phyloP scores from a whole-genome alignment of 306 rosid genomes.

The Glycine latifolia region DNA sequence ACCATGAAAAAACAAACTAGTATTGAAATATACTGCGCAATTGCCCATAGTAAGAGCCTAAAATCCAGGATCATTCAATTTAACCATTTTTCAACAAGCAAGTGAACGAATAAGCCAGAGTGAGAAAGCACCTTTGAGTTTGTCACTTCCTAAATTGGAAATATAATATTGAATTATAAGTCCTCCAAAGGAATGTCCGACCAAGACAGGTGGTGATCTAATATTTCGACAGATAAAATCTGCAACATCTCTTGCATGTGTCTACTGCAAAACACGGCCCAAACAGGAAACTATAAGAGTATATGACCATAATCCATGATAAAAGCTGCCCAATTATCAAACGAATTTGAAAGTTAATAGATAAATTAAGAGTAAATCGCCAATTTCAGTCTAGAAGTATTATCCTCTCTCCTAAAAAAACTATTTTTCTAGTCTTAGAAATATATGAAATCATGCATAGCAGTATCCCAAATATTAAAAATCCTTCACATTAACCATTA shows the following conservation, averaged over 20 bases:
- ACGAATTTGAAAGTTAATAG: constrained; percentile 31
- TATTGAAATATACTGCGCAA: not conserved
- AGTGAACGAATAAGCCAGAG: constrained; percentile 36
- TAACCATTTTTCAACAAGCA: constrained; percentile 14
- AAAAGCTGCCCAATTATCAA: not conserved
- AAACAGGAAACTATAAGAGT: constrained; percentile 45
- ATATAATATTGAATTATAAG: constrained; percentile 81
- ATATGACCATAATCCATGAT: constrained; percentile 10
- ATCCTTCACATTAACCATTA: not conserved
- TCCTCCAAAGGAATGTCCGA: constrained; percentile 95
- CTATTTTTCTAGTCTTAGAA: not conserved
- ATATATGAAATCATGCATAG: not conserved
- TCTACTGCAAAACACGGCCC: constrained; percentile 71
- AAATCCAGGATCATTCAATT: not conserved
- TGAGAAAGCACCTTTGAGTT: constrained; percentile 58
- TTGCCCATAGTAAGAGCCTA: constrained; percentile 4
- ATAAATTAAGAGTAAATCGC: not conserved
- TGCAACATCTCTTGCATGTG: constrained; percentile 86
- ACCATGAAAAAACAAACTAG: not conserved
- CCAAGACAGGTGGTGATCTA: constrained; percentile 69
- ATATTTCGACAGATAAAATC: constrained; percentile 65
- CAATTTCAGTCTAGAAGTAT: not conserved
- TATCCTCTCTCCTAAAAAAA: not conserved
- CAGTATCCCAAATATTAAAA: not conserved
- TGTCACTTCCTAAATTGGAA: constrained; percentile 58